Evolutionary conservation across 1,139 yeast genomes (phyloP).

Genomic region (Geotrichum candidum): DNA sequence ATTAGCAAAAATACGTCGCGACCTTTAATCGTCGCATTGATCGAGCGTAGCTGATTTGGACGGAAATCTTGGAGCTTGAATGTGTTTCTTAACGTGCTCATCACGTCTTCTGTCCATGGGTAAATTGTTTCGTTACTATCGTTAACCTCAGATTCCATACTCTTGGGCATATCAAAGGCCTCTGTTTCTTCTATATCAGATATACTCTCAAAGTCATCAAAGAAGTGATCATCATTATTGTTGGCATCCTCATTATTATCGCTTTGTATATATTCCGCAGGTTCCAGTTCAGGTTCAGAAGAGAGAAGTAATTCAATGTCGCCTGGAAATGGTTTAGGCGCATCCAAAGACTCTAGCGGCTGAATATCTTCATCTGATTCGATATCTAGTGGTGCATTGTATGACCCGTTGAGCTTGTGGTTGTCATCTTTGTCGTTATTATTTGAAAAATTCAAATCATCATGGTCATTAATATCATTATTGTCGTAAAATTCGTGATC

Average conservation of each 20-base stretch:
- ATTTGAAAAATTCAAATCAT: not conserved
- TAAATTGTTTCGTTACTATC: slow-evolving; percentile 20
- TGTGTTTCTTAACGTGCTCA: slow-evolving; percentile 46
- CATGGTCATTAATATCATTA: not conserved
- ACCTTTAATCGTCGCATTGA: slow-evolving; percentile 73
- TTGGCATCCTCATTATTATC: not conserved
- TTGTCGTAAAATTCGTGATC: not conserved
- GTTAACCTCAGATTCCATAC: not conserved
- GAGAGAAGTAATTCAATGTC: not conserved
- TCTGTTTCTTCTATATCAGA: slow-evolving; percentile 10
- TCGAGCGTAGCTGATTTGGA: slow-evolving; percentile 79
- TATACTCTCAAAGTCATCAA: slow-evolving; percentile 1
- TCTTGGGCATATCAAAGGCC: not conserved
- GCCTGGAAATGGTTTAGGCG: not conserved
- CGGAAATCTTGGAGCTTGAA: slow-evolving; percentile 69
- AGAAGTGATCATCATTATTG: not conserved
- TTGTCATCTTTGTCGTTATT: not conserved
- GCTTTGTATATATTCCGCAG: not conserved
- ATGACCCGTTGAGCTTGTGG: not conserved
- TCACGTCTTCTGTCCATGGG: slow-evolving; percentile 66
- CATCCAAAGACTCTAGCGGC: not conserved
- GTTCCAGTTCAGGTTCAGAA: not conserved
- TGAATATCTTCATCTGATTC: slow-evolving; percentile 3
- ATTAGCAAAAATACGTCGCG: slow-evolving; percentile 88
- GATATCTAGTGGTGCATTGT: slow-evolving; percentile 3